Conservation (phyloP, 495 filamentous ascomycete genomes). For the Tuber magnatum region DNA sequence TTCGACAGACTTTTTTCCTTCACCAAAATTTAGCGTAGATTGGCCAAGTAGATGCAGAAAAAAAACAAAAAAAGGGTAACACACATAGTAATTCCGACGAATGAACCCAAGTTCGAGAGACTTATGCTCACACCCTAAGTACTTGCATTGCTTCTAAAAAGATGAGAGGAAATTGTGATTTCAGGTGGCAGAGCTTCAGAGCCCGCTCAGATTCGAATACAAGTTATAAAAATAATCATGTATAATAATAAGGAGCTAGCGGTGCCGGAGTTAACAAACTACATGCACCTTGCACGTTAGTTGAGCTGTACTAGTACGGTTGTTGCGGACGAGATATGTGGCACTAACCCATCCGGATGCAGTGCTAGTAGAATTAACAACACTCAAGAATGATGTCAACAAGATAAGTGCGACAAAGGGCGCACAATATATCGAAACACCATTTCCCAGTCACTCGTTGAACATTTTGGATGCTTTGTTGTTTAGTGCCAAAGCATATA, state of each 20-base stretch:
- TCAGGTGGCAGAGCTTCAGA: neutral
- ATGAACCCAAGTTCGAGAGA: no score
- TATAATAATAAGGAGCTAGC: constrained; percentile 1
- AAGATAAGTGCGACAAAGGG: neutral
- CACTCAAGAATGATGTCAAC: neutral
- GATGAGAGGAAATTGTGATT: neutral
- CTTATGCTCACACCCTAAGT: no score
- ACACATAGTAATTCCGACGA: no score
- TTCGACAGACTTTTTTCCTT: no score
- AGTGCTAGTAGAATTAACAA: neutral
- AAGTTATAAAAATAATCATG: neutral
- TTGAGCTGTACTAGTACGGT: neutral
- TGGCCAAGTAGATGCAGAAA: no score
- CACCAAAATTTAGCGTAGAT: no score
- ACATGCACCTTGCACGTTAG: neutral
- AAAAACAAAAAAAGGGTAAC: no score
- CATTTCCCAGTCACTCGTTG: neutral
- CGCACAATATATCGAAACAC: neutral
- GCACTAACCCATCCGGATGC: neutral
- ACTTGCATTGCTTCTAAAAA: neutral
- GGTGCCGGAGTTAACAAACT: constrained; percentile 3
- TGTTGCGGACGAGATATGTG: neutral
- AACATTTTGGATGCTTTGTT: neutral
- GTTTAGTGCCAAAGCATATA: neutral
- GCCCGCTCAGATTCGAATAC: neutral